These are phyloP conservation scores for Cylindrotheca fusiformis DNA, from an alignment of 108 stramenopile genomes.

Conservation along the genomic window DNA sequence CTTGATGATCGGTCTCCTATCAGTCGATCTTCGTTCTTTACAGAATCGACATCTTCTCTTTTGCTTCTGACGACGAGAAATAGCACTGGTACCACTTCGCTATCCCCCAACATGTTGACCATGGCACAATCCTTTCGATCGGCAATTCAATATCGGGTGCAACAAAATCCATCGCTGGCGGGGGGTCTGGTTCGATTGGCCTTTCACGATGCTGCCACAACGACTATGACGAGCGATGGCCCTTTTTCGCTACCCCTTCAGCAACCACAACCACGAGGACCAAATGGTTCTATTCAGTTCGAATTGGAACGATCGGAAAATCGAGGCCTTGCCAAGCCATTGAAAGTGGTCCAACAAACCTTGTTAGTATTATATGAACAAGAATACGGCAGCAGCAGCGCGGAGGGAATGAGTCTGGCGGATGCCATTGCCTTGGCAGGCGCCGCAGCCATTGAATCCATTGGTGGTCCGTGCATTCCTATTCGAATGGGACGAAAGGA, in stretches of 20 bases:
- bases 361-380: too few relatives aligned
- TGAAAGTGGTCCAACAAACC: constrained; percentile 37
- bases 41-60: too few relatives aligned
- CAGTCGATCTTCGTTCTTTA: too few relatives aligned
- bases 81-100: too few relatives aligned
- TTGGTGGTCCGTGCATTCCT: constrained; percentile 42
- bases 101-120: too few relatives aligned
- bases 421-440: constrained; percentile 57
- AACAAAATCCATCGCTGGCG: constrained; percentile 25
- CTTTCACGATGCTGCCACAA: constrained; percentile 63
- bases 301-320: constrained; percentile 58
- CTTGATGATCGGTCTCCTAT: too few relatives aligned
- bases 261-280: constrained; percentile 26
- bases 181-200: constrained; percentile 49
- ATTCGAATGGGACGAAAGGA: constrained; percentile 46
- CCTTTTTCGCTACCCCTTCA: background rate
- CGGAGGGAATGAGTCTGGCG: constrained; percentile 35
- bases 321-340: constrained; percentile 44
- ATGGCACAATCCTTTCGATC: background rate
- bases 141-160: background rate
- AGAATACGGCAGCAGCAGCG: background rate
- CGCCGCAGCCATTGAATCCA: constrained; percentile 44
- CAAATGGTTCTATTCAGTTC: constrained; percentile 65
- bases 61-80: too few relatives aligned
- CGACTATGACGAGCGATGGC: background rate